Evolutionary conservation across 1,284 basidiomycete species (phyloP), one percentile per base, ranked within the genome.

Genomic region (Moniliella sp.): DNA sequence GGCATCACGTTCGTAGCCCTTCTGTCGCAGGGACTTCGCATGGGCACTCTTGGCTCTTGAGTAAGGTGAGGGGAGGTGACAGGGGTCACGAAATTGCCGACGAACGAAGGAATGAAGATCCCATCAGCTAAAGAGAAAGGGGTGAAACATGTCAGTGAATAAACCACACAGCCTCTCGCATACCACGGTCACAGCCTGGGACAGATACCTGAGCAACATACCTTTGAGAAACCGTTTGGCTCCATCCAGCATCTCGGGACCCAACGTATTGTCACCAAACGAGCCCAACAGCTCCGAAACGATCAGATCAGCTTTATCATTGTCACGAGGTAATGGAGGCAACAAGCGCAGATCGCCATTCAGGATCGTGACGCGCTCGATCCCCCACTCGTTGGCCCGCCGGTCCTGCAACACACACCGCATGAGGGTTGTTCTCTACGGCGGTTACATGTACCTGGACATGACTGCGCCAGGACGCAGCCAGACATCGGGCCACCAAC

Each of bases 251-350:
- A 86, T 93, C 61, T 99, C 91, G 0, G 91, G 91, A 54, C 81
- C 84, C 27, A 97, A 72, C 62, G 97, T 91, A 45, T 99, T 99
- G 63, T 99, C 91, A 4, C 88, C 91, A 63, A 99, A 97, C 5
- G 80, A 86, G 3, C 91, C 91, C 40, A 99, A 63, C 12, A 99
- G 69, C 63, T 99, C 91, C 63, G 80, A 88, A 46, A 99, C 76
- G 32, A 99, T 68, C 40, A 99, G 81, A 60, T 97, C 91, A 11
- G 76, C 83, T 41, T 72, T 69, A 43, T 91, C 81, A 1, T 35
- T 27, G 34, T 40, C 45, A 3, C 47, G 30, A 0, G 88, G 65
- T 4, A 66, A n/a, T n/a, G n/a, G n/a, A 2, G 50, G 30, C 0
- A 88, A 64, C 4, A 66, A 66, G 14, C 91, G 70, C 91, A 99